Conservation (phyloP, 1,284 basidiomycete species). For the Volvariella volvacea region DNA sequence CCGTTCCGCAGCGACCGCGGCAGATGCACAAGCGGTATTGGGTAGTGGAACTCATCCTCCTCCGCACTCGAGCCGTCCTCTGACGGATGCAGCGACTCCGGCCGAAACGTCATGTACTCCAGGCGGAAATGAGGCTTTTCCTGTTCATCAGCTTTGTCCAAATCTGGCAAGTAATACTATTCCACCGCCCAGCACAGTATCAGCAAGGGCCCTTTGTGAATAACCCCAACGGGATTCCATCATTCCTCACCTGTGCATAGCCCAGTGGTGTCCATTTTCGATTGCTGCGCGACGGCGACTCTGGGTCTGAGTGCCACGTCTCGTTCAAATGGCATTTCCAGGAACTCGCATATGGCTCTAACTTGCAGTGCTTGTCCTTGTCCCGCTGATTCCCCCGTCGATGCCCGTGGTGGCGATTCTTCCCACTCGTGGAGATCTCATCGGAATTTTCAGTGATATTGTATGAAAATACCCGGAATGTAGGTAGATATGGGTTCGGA, state of each 20-base stretch:
- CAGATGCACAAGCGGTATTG: constrained; percentile 62
- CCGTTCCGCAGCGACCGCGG: constrained; percentile 46
- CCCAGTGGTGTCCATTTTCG: constrained; percentile 69
- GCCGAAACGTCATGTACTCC: constrained; percentile 71
- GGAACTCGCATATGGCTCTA: constrained; percentile 42
- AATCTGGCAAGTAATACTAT: constrained; percentile 73
- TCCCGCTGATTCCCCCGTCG: constrained; percentile 36
- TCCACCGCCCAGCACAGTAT: constrained; percentile 9
- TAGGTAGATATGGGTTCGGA: constrained; percentile 82
- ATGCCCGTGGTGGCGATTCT: constrained; percentile 40
- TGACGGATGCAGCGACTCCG: constrained; percentile 22
- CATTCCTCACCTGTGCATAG: constrained; percentile 64
- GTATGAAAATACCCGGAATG: constrained; percentile 79
- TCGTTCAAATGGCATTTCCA: constrained; percentile 56
- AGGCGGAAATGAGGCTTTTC: constrained; percentile 63
- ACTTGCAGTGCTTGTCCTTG: constrained; percentile 40
- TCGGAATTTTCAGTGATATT: constrained; percentile 45
- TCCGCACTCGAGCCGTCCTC: constrained; percentile 26
- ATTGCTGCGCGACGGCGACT: constrained; percentile 70
- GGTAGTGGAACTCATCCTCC: constrained; percentile 31
- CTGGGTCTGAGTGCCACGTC: constrained; percentile 54
- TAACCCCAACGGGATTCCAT: not conserved
- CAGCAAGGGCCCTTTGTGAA: not conserved
- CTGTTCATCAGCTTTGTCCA: constrained; percentile 48
- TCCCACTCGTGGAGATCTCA: constrained; percentile 13